Conservation (phyloP, 2,329 filamentous ascomycete genomes). For the Colletotrichum cereale region DNA sequence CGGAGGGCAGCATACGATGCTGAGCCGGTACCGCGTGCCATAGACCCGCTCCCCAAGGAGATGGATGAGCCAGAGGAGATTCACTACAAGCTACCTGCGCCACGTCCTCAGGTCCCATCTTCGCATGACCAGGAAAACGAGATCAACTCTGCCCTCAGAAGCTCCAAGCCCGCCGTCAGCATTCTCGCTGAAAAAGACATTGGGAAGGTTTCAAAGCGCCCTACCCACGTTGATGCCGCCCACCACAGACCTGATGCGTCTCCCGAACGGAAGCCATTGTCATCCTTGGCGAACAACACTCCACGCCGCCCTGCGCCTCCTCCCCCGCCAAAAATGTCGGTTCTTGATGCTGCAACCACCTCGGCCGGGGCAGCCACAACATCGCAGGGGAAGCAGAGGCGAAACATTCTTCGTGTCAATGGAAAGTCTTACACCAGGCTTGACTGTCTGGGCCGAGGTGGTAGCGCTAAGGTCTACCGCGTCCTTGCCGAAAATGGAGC, state of each 20-base stretch:
- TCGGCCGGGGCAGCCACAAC: slow-evolving; percentile 84
- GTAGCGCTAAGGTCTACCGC: slow-evolving; percentile 93
- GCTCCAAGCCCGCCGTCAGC: slow-evolving; percentile 67
- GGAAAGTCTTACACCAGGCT: slow-evolving; percentile 91
- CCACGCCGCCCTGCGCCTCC: slow-evolving; percentile 82
- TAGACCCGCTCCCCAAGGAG: slow-evolving; percentile 49
- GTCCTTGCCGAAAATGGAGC: slow-evolving; percentile 98
- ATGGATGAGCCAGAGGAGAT: slow-evolving; percentile 55
- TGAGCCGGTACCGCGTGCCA: slow-evolving; percentile 51
- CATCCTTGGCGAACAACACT: slow-evolving; percentile 72
- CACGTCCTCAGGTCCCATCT: slow-evolving; percentile 70
- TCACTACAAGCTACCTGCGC: slow-evolving; percentile 67
- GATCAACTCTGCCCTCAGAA: slow-evolving; percentile 76
- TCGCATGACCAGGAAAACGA: slow-evolving; percentile 89
- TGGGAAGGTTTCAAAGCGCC: slow-evolving; percentile 65
- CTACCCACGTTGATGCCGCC: slow-evolving; percentile 59
- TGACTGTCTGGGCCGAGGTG: slow-evolving; percentile 91
- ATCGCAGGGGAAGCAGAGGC: slow-evolving; percentile 78
- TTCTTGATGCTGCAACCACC: slow-evolving; percentile 90
- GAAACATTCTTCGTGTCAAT: slow-evolving; percentile 89
- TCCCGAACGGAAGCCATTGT: slow-evolving; percentile 68
- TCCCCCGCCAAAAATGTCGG: slow-evolving; percentile 95
- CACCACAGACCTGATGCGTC: slow-evolving; percentile 55
- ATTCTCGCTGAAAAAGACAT: slow-evolving; percentile 67
- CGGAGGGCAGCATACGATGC: slow-evolving; percentile 55